Percentiles rank a stretch among this genome's conserved stretches.
Evolutionary conservation across 345 rosid genomes (phyloP).

Genomic region (Euphorbia pulcherrima): DNA sequence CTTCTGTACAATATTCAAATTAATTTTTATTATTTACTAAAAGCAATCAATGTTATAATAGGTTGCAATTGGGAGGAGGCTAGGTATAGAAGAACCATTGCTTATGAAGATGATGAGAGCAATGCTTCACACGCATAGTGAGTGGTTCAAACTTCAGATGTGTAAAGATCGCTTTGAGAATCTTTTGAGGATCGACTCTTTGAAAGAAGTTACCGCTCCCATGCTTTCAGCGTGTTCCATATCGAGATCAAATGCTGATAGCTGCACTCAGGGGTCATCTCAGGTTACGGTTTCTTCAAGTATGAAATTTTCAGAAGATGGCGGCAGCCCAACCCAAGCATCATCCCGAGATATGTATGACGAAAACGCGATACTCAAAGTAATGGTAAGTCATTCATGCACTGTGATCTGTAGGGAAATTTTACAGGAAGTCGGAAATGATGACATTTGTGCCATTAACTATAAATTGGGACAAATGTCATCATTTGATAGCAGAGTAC

Average conservation of each 20-base stretch:
- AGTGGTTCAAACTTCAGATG: slow-evolving; percentile 97
- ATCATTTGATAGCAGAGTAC: no score
- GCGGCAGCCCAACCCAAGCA: slow-evolving; percentile 66
- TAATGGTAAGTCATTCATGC: slow-evolving; percentile 64
- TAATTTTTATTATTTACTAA: no score
- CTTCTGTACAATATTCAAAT: not conserved
- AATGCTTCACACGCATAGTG: slow-evolving; percentile 70
- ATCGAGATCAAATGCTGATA: slow-evolving; percentile 59
- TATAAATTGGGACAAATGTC: no score
- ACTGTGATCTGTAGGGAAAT: not conserved
- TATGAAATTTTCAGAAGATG: slow-evolving; percentile 66
- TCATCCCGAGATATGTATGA: slow-evolving; percentile 70
- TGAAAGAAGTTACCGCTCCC: slow-evolving; percentile 51
- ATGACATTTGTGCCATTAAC: no score
- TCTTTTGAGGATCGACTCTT: slow-evolving; percentile 60
- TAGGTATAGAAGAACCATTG: slow-evolving; percentile 85
- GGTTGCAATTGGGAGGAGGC: slow-evolving; percentile 76
- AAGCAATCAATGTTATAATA: slow-evolving; percentile 25
- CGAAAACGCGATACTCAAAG: slow-evolving; percentile 88
- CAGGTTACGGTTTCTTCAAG: slow-evolving; percentile 65
- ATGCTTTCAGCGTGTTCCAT: slow-evolving; percentile 44
- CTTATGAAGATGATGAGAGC: slow-evolving; percentile 88
- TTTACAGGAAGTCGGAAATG: no score
- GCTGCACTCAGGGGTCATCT: slow-evolving; percentile 71
- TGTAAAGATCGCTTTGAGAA: slow-evolving; percentile 40